Base-by-base conservation (phyloP, 805 yeast species). In the Yamadazyma kitorensis region DNA sequence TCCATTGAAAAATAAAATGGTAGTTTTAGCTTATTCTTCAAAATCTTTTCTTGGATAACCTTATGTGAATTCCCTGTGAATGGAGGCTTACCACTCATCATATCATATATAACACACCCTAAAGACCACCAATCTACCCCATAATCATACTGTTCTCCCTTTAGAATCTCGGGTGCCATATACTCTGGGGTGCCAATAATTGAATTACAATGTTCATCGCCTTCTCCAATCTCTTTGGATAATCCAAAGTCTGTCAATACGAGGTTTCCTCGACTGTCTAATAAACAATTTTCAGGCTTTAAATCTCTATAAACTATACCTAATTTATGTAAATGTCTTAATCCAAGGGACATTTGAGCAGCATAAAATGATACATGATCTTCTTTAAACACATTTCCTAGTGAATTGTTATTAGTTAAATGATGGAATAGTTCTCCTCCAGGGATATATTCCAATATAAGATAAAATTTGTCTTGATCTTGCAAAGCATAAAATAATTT, bases 61-160 rank as follows among this genome's bases (percentile, higher is more conserved):
- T 63, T 57, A 39, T 62, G 61, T 26, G 61, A 55, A 34, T 57
- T 63, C 4, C 72, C 73, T 2, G 71, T 64, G 37, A 64, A 68
- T 10, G 73, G 73, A 2, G 73, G 71, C 14, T 64, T 56, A 0
- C 73, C 73, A 8, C 69, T 64, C 47, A 68, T 52, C 53, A 68
- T 51, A 44, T 68, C 73, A 45, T 43, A 68, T 1, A 66, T 56
- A 10, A 68, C 72, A 36, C 71, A 64, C 2, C 73, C 73, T 34
- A 68, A 48, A 24, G 69, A 65, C 73, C 73, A 68, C 73, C 73
- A 68, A 45, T 68, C 73, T 4, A 67, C 73, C 1, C 59, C 49
- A 42, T 60, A 68, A 32, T 57, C 68, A 38, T 68, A 67, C 4
- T 53, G 48, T 15, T 66, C 67, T 4, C 71, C 71, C 34, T 55